These are phyloP conservation scores for Macrocybe gigantea DNA, from an alignment of 768 basidiomycete genomes.

Conservation along the genomic window DNA sequence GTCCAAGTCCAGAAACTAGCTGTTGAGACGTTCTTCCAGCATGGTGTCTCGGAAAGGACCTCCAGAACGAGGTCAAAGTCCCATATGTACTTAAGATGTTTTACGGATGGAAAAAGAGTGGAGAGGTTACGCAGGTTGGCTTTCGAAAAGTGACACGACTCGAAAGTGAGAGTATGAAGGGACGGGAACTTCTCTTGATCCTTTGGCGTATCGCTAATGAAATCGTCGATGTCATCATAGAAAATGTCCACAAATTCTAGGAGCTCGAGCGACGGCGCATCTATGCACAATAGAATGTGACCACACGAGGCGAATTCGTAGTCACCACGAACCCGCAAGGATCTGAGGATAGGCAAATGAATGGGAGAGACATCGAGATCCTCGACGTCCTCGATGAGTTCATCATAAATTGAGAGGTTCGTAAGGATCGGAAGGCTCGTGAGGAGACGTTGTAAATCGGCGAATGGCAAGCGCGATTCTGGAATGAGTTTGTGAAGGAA, in stretches of 20 bases:
- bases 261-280: too few relatives aligned
- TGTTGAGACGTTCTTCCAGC: too few relatives aligned
- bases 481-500: not conserved
- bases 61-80: too few relatives aligned
- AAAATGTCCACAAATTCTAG: not conserved
- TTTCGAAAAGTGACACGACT: not conserved
- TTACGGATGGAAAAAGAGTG: not conserved
- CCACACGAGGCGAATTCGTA: not conserved
- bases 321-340: not conserved
- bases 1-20: too few relatives aligned
- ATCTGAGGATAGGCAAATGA: not conserved
- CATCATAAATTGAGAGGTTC: not conserved
- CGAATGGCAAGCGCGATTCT: not conserved
- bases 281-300: too few relatives aligned
- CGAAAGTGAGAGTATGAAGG: not conserved
- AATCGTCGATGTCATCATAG: not conserved
- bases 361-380: not conserved
- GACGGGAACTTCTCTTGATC: not conserved
- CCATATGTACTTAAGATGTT: not conserved
- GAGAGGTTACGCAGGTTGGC: not conserved
- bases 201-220: not conserved
- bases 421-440: not conserved
- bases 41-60: too few relatives aligned
- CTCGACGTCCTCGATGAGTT: not conserved
- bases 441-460: not conserved